Evolutionary conservation across 495 filamentous ascomycete species (phyloP), one percentile per base, ranked within the genome.

Genomic region (Penicillium longicatenatum): DNA sequence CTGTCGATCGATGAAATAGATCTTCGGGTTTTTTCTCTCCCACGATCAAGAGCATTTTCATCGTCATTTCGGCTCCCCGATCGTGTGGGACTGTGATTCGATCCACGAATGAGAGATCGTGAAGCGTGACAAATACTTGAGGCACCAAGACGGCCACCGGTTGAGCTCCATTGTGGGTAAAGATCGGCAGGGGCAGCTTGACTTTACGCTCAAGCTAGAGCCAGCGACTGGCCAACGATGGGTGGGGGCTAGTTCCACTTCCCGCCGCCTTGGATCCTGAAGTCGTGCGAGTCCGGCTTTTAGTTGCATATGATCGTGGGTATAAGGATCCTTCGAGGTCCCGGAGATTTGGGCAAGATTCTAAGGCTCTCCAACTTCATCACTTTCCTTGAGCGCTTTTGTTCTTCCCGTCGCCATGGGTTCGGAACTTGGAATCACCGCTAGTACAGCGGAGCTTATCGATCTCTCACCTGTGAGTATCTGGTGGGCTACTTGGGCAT

Each of bases 401-500:
- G 4, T 22, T 45, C 11, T 45, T 45, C 42, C 42, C 17, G 6
- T 22, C 11, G 11, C 11, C 19, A 75, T 75, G 72, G 72, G 70
- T 16, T 75, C 71, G 7, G 72, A 75, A 62, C 67, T 68, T 26
- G 71, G 70, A 46, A 48, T 70, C 48, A 64, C 59, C n/a, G 64
- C 69, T 22, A 45, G 42, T 52, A 66, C 67, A 20, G 67, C 69
- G 33, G 65, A 71, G 65, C 59, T 69, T 8, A 42, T 63, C 35
- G 30, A 67, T 19, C 43, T 50, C 44, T 53, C 42, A 19, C 63
- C 72, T 0, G 71, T 74, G 20, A 67, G 51, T 35, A 70, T 72
- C 55, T 75, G 69, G 69, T 75, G 72, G 72, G 60, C 58, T 8
- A 45, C 48, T 30, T 75, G 69, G 69, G 68, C 62, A n/a, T 57